Evolutionary conservation across 371 early-diverging fungal genomes (phyloP).

Genomic region (Dichotomocladium elegans): DNA sequence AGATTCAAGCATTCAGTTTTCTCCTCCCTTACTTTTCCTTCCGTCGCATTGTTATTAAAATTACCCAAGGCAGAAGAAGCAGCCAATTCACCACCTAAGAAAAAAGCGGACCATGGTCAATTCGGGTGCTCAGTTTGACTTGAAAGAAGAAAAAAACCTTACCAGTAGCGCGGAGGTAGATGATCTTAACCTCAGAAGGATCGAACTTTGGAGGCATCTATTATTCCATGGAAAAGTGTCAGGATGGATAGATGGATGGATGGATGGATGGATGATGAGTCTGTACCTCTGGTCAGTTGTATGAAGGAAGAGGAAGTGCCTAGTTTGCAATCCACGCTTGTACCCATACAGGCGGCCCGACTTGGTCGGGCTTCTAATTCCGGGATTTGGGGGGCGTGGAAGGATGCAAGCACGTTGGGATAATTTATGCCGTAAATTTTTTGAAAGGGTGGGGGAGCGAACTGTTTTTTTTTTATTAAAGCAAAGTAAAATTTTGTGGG

Average conservation of each 20-base stretch:
- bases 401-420: no score
- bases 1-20: background rate
- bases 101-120: background rate
- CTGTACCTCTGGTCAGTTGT: conserved; percentile 1
- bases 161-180: conserved; percentile 96
- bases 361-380: background rate
- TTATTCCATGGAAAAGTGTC: background rate
- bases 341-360: no score
- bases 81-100: conserved; percentile 90
- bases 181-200: conserved; percentile 86
- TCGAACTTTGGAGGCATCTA: conserved; percentile 84
- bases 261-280: conserved; percentile 14
- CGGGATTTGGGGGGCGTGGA: no score
- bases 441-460: no score
- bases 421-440: no score
- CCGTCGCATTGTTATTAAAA: no score
- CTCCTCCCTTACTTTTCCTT: no score
- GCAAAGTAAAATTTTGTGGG: no score
- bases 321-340: no score
- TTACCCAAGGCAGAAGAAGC: conserved; percentile 99
- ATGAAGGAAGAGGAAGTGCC: conserved; percentile 3
- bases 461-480: no score
- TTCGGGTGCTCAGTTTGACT: background rate
- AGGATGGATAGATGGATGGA: conserved; percentile 18
- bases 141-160: no score